Evolutionary conservation across 176 grass and related monocot species (phyloP).

Genomic region (Triticum dicoccoides): DNA sequence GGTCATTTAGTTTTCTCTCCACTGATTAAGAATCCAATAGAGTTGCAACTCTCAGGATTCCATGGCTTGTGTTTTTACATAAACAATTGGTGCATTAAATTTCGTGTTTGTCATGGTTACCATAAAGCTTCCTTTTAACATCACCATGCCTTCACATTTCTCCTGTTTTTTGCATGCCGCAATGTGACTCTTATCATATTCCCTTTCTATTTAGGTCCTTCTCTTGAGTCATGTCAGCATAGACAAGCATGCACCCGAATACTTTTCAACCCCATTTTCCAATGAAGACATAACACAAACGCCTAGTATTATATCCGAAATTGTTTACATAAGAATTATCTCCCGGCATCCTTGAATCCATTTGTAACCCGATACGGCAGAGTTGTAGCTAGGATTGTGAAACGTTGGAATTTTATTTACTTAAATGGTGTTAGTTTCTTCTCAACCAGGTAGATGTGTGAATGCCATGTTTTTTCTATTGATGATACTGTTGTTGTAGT

Average conservation of each 20-base stretch:
- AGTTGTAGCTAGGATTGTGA: background rate
- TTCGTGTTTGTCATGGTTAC: background rate
- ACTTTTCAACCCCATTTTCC: background rate
- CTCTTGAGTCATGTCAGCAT: background rate
- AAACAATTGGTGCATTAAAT: background rate
- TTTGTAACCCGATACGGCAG: background rate
- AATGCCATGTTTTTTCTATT: background rate
- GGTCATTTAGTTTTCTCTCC: background rate
- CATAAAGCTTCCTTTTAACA: background rate
- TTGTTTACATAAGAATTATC: background rate
- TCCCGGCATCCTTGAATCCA: background rate
- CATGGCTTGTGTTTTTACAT: background rate
- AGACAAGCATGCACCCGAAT: background rate
- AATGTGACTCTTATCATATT: background rate
- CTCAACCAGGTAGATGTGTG: background rate
- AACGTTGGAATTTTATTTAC: background rate
- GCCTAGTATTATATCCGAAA: background rate
- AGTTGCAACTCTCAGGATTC: background rate
- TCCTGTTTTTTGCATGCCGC: background rate
- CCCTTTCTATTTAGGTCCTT: background rate
- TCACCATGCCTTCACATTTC: background rate
- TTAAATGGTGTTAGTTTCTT: background rate
- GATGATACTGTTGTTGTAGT: constrained; percentile 40
- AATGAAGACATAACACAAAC: background rate
- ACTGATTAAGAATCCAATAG: background rate